Conservation (phyloP, 805 yeast genomes). For the Kodamaea neixiangensis region DNA sequence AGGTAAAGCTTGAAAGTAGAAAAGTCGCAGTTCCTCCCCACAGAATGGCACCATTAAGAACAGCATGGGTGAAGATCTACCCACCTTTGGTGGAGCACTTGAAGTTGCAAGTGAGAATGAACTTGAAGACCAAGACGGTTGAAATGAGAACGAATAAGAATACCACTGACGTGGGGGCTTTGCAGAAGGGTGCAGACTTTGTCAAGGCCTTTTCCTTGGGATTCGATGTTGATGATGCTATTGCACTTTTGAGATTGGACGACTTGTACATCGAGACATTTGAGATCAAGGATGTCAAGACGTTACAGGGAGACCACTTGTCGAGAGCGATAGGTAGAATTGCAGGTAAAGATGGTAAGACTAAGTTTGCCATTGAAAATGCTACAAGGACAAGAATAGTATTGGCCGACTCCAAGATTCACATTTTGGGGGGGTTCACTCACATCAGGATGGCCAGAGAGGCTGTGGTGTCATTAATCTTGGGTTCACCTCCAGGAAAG, state of each 20-base stretch:
- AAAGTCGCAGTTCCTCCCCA: constrained; percentile 96
- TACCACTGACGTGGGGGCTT: constrained; percentile 89
- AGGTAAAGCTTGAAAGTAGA: constrained; percentile 80
- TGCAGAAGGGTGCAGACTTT: constrained; percentile 98
- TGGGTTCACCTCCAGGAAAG: constrained; percentile 98
- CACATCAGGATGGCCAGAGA: constrained; percentile 99
- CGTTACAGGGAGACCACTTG: constrained; percentile 92
- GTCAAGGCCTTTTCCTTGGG: constrained; percentile 94
- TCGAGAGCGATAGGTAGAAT: constrained; percentile 99
- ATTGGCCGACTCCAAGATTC: constrained; percentile 94
- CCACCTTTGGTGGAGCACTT: constrained; percentile 95
- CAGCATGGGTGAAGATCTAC: constrained; percentile 89
- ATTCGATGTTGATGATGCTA: constrained; percentile 95
- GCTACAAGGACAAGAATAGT: constrained; percentile 98
- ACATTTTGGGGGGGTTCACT: constrained; percentile 94
- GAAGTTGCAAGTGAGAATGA: constrained; percentile 95
- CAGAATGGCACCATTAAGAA: constrained; percentile 91
- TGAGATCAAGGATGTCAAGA: constrained; percentile 95
- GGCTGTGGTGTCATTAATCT: constrained; percentile 88
- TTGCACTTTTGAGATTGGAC: constrained; percentile 89
- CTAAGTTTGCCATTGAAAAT: constrained; percentile 97
- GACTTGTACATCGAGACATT: constrained; percentile 96
- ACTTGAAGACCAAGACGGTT: constrained; percentile 80
- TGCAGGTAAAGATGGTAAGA: constrained; percentile 99
- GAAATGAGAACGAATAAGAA: constrained; percentile 80